phyloP scores from a whole-genome alignment of 371 early-diverging fungal species.

The Blakeslea trispora region DNA sequence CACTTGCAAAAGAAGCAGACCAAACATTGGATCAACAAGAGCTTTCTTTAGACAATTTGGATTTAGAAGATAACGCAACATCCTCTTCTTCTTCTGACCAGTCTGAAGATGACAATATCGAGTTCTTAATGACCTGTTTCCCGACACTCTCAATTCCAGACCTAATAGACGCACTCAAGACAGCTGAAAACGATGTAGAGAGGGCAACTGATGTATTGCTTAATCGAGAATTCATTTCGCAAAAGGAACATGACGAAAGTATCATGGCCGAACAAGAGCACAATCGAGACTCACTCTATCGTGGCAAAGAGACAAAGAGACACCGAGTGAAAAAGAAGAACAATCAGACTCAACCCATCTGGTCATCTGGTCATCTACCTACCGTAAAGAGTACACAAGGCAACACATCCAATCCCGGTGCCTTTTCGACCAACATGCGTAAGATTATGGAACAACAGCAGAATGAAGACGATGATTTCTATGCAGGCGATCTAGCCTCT shows the following conservation, averaged over 20 bases:
- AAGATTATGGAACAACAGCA: conserved; percentile 8
- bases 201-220: conserved; percentile 43
- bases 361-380: conserved; percentile 22
- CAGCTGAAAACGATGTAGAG: conserved; percentile 38
- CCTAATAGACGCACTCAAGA: conserved; percentile 19
- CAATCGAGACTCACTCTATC: neutral
- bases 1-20: conserved; percentile 29
- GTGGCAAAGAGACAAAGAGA: conserved; percentile 4
- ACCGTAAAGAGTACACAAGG: neutral
- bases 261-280: neutral
- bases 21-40: conserved; percentile 9
- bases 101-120: conserved; percentile 29
- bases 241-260: conserved; percentile 6
- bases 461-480: conserved; percentile 10
- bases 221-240: conserved; percentile 23
- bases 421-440: conserved; percentile 4
- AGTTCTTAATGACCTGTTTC: conserved; percentile 42
- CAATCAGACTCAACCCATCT: conserved; percentile 2
- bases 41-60: neutral
- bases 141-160: conserved; percentile 24
- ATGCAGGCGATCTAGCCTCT: conserved; percentile 18
- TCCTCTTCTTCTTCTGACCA: neutral
- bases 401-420: conserved; percentile 6
- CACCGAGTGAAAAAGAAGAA: conserved; percentile 16
- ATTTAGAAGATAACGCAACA: conserved; percentile 10